Percentiles rank a stretch among this genome's conserved stretches.
Evolutionary conservation across 768 basidiomycete genomes (phyloP).

Genomic region (Hygrocybe punicea): DNA sequence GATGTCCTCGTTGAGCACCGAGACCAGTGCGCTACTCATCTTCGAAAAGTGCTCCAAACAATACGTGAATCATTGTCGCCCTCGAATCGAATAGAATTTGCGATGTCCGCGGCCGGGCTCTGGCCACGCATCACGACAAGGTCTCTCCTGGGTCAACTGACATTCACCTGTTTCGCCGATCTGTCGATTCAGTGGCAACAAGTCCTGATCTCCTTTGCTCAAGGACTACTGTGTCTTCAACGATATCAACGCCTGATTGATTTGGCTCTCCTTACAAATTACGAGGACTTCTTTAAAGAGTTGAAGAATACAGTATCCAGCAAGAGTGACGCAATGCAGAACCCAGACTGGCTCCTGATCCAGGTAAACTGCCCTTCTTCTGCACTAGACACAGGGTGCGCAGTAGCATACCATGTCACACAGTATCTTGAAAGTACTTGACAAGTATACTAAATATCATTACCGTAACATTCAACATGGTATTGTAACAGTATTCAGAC

Average conservation of each 20-base stretch:
- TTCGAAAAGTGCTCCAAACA: not conserved
- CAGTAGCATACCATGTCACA: too few relatives aligned
- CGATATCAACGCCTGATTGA: conserved; percentile 35
- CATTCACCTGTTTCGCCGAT: conserved; percentile 17
- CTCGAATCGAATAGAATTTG: conserved; percentile 1
- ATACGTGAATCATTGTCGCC: conserved; percentile 4
- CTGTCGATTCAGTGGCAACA: conserved; percentile 29
- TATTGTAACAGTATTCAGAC: too few relatives aligned
- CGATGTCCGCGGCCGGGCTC: conserved; percentile 19
- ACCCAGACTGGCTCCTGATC: not conserved
- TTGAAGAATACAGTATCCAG: conserved; percentile 12
- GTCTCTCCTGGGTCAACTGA: conserved; percentile 30
- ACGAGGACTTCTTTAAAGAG: conserved; percentile 34
- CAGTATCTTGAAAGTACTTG: too few relatives aligned
- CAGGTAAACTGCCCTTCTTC: not conserved
- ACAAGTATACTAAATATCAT: too few relatives aligned
- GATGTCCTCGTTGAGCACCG: not conserved
- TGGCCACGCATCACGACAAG: conserved; percentile 39
- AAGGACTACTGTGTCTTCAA: conserved; percentile 33
- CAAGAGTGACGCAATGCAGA: not conserved
- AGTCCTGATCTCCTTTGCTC: conserved; percentile 28
- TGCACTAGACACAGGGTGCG: too few relatives aligned
- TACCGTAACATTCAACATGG: too few relatives aligned
- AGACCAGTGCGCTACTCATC: conserved; percentile 3
- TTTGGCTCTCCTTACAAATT: conserved; percentile 17